A percentile compares a stretch with the other conserved stretches of the same genome.
phyloP scores from a whole-genome alignment of 1,284 basidiomycete species.

The Neonothopanus nambi region DNA sequence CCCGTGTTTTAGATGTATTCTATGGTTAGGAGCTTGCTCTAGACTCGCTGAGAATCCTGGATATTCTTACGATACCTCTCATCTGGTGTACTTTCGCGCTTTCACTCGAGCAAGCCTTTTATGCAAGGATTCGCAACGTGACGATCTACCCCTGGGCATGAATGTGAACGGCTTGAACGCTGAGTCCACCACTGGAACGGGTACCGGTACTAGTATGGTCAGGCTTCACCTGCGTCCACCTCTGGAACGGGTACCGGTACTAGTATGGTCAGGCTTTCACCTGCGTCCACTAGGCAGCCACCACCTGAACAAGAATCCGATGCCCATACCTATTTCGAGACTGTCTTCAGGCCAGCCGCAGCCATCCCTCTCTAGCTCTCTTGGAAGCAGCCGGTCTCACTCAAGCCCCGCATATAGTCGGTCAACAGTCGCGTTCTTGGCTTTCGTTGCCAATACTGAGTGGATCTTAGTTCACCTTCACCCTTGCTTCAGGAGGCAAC shows the following conservation, averaged over 20 bases:
- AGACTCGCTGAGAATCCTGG: no score
- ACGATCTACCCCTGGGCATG: neutral
- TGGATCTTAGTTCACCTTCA: no score
- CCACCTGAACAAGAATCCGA: constrained; percentile 17
- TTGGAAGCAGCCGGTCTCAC: constrained; percentile 15
- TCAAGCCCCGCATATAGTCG: constrained; percentile 36
- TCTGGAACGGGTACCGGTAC: constrained; percentile 17
- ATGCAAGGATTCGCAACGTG: neutral
- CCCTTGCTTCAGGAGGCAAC: no score
- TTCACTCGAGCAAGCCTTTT: neutral
- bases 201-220: constrained; percentile 19
- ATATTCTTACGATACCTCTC: no score
- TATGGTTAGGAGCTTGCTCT: no score
- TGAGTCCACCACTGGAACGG: constrained; percentile 9
- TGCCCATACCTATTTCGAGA: constrained; percentile 41
- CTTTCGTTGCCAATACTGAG: no score
- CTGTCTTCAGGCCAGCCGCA: constrained; percentile 43
- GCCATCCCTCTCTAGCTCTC: neutral
- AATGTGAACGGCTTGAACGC: neutral
- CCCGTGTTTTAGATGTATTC: no score
- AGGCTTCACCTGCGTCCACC: constrained; percentile 47
- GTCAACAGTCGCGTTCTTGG: no score
- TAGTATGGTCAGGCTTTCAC: constrained; percentile 39
- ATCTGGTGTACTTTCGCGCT: no score
- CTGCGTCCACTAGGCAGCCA: constrained; percentile 42